Conservation (phyloP, 306 rosid genomes). For the Fragaria ananassa region DNA sequence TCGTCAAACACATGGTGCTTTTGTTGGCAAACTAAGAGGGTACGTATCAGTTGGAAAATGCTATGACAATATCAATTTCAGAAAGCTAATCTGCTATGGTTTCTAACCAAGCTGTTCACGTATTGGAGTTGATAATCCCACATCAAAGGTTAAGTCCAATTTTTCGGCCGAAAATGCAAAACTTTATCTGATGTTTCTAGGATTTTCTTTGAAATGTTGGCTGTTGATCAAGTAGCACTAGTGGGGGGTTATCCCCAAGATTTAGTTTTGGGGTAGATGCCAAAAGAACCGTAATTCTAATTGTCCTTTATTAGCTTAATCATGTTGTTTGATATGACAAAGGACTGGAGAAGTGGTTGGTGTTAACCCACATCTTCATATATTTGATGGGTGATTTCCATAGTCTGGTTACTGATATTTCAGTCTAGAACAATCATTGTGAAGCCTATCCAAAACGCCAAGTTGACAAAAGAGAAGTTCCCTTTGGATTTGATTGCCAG, state of each 20-base stretch:
- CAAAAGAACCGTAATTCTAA: not conserved
- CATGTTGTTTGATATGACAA: slow-evolving; percentile 7
- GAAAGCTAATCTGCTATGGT: not conserved
- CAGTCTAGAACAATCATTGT: not conserved
- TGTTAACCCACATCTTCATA: slow-evolving; percentile 7
- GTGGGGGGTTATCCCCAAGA: not conserved
- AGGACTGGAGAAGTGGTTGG: slow-evolving; percentile 10
- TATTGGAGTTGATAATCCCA: not conserved
- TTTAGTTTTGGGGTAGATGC: not conserved
- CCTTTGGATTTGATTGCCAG: slow-evolving; percentile 10
- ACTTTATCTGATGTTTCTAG: slow-evolving; percentile 20
- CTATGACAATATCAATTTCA: not conserved
- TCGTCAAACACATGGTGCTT: not conserved
- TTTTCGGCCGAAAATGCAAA: slow-evolving; percentile 17
- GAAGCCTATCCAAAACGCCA: slow-evolving; percentile 12
- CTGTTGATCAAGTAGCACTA: slow-evolving; percentile 6
- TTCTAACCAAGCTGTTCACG: not conserved
- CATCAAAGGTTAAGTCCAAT: not conserved
- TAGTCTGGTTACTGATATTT: not conserved
- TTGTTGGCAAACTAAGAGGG: not conserved
- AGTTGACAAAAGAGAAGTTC: not conserved
- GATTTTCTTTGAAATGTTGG: not conserved
- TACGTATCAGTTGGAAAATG: not conserved
- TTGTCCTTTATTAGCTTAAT: not conserved
- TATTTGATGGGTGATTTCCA: not conserved